phyloP scores from a whole-genome alignment of 2,329 filamentous ascomycete species.

The Aspergillus ochraceus region DNA sequence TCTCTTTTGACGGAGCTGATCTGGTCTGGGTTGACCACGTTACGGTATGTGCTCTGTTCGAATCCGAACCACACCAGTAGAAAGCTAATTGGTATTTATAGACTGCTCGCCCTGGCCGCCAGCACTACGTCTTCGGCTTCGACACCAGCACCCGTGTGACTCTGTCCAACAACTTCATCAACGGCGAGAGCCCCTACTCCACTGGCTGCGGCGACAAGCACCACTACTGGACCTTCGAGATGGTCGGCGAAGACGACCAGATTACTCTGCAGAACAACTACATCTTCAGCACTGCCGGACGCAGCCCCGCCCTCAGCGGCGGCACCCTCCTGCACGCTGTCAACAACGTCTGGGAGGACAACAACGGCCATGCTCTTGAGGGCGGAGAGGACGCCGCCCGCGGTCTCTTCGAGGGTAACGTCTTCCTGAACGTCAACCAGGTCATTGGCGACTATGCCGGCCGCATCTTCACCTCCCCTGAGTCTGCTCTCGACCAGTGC shows the following conservation, averaged over 20 bases:
- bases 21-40: conserved; percentile 50
- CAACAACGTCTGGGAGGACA: conserved; percentile 38
- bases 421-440: conserved; percentile 39
- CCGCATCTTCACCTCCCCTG: conserved; percentile 23
- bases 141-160: conserved; percentile 14
- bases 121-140: conserved; percentile 21
- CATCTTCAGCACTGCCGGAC: conserved; percentile 57
- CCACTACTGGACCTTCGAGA: conserved; percentile 60
- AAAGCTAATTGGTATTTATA: neutral
- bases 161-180: conserved; percentile 37
- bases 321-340: conserved; percentile 56
- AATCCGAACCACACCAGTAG: too few relatives aligned
- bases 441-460: conserved; percentile 30
- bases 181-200: conserved; percentile 55
- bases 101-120: conserved; percentile 30
- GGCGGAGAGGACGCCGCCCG: conserved; percentile 17
- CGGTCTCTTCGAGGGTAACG: conserved; percentile 48
- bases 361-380: conserved; percentile 47
- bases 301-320: conserved; percentile 55
- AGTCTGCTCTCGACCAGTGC: conserved; percentile 18
- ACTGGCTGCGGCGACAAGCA: conserved; percentile 54
- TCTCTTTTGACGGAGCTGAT: conserved; percentile 47
- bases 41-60: conserved; percentile 18
- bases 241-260: conserved; percentile 51
- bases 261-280: conserved; percentile 61